These are phyloP conservation scores for Penicillium fimorum DNA, from an alignment of 495 filamentous ascomycete species.

Conservation along the genomic window DNA sequence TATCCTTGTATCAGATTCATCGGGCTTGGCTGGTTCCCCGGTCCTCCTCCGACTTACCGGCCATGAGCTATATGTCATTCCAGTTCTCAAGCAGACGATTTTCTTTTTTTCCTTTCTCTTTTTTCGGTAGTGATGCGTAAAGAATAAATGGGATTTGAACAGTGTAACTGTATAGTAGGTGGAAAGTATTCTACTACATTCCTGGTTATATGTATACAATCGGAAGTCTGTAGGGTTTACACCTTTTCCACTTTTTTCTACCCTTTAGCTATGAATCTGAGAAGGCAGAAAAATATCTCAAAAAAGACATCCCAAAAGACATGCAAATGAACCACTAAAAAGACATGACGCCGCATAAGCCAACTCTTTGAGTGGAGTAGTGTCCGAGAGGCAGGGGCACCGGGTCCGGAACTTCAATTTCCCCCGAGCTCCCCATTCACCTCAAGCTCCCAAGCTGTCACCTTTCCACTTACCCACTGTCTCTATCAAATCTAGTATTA, in stretches of 20 bases:
- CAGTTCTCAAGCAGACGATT: constrained; percentile 33
- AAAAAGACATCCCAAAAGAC: no score
- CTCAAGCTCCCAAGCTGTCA: constrained; percentile 15
- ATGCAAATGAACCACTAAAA: no score
- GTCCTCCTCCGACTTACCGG: constrained; percentile 21
- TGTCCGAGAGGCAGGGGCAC: background rate
- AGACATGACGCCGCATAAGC: no score
- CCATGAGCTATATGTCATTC: constrained; percentile 34
- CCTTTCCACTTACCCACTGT: background rate
- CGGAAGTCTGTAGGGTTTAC: no score
- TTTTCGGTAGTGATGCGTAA: constrained; percentile 10
- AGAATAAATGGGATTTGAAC: background rate
- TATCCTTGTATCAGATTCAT: constrained; percentile 24
- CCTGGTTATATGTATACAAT: no score
- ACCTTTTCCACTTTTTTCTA: background rate
- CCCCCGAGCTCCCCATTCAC: constrained; percentile 13
- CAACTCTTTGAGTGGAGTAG: background rate
- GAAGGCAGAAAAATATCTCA: background rate
- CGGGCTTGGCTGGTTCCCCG: constrained; percentile 23
- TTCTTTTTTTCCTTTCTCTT: constrained; percentile 17
- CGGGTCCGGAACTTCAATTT: constrained; percentile 17
- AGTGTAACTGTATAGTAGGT: background rate
- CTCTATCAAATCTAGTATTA: background rate
- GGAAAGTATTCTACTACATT: background rate
- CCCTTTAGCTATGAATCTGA: no score